Percentiles rank a stretch among this genome's conserved stretches.
phyloP scores from a whole-genome alignment of 176 grass and related monocot species.

The Stipa capillata region DNA sequence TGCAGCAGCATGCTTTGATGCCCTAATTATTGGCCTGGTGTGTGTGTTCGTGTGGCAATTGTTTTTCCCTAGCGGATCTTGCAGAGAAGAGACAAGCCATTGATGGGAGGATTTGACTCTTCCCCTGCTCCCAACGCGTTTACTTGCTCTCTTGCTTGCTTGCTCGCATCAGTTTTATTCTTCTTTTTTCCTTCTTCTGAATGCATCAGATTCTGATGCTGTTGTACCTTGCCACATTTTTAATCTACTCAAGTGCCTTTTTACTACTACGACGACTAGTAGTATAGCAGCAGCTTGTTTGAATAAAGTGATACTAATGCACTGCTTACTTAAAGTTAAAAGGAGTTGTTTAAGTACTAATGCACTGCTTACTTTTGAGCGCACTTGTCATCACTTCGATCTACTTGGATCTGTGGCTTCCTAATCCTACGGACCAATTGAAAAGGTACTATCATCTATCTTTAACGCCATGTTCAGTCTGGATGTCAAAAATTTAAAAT shows the following conservation, averaged over 20 bases:
- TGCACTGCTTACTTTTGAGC: background rate
- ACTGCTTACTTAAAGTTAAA: too few species aligned
- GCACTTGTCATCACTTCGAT: background rate
- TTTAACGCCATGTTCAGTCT: background rate
- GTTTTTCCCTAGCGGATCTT: background rate
- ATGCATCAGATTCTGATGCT: background rate
- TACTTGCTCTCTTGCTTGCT: background rate
- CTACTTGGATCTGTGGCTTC: too few species aligned
- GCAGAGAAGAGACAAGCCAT: background rate
- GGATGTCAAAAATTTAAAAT: too few species aligned
- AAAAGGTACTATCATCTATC: background rate
- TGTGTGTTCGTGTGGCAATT: background rate
- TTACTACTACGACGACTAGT: too few species aligned
- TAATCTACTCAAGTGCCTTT: too few species aligned
- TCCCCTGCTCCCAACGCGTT: slow-evolving; percentile 23
- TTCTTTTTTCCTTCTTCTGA: background rate
- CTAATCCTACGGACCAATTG: background rate
- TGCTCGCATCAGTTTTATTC: background rate
- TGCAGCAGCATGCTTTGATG: background rate
- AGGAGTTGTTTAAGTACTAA: too few species aligned
- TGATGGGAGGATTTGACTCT: slow-evolving; percentile 22
- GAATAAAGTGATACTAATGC: too few species aligned
- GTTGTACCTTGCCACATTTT: slow-evolving; percentile 13
- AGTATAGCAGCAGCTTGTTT: too few species aligned
- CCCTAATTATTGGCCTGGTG: background rate